Evolutionary conservation across 352 stramenopile genomes (phyloP).

Genomic region (Phytophthora cajani): DNA sequence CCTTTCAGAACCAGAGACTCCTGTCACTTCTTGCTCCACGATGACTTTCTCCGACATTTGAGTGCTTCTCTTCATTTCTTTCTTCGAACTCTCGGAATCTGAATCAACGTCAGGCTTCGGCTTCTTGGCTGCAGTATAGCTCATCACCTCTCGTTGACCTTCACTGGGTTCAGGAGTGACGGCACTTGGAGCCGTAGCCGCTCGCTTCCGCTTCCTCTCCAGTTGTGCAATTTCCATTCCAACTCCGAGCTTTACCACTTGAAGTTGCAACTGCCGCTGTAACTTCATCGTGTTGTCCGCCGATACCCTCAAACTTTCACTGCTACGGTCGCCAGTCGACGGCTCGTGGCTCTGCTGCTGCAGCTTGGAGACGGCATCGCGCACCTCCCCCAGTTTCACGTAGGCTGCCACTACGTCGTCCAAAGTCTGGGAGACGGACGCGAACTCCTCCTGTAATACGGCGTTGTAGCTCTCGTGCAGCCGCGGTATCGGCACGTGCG

Average conservation of each 20-base stretch:
- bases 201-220: background rate
- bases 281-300: background rate
- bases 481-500: background rate
- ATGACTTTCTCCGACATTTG: too few relatives aligned
- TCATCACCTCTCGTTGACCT: too few relatives aligned
- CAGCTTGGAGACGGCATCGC: slow-evolving; percentile 16
- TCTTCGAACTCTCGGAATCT: too few relatives aligned
- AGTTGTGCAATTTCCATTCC: background rate
- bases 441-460: slow-evolving; percentile 16
- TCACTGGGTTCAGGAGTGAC: background rate
- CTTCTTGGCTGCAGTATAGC: too few relatives aligned
- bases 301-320: background rate
- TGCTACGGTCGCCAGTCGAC: background rate
- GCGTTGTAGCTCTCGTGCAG: slow-evolving; percentile 11
- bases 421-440: background rate
- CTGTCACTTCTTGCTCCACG: too few relatives aligned
- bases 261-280: background rate
- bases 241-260: background rate
- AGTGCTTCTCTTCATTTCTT: too few relatives aligned
- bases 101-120: too few relatives aligned
- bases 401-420: slow-evolving; percentile 10
- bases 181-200: too few relatives aligned
- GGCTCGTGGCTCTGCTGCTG: background rate
- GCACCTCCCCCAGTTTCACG: slow-evolving; percentile 18
- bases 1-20: background rate